phyloP scores from a whole-genome alignment of 257 asterid species.

The Apocynum venetum region DNA sequence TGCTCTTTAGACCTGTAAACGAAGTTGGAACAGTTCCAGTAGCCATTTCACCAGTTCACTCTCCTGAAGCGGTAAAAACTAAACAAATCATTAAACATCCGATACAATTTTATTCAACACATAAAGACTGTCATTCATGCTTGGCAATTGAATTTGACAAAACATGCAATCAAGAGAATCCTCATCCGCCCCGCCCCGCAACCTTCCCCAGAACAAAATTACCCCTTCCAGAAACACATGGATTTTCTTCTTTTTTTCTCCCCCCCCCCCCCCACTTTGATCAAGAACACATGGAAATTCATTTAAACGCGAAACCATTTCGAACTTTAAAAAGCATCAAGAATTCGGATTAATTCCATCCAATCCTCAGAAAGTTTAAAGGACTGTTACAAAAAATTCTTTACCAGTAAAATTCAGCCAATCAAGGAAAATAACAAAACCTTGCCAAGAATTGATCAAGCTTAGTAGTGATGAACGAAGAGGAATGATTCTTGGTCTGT shows the following conservation, averaged over 20 bases:
- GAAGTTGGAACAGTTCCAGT: conserved; percentile 82
- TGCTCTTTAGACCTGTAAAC: conserved; percentile 61
- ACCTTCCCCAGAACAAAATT: neutral
- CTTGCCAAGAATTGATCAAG: neutral
- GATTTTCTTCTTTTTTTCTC: neutral
- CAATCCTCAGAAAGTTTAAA: neutral
- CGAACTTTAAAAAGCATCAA: neutral
- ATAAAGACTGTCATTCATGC: neutral
- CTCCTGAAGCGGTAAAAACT: conserved; percentile 5
- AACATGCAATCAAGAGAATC: conserved; percentile 6
- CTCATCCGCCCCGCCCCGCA: neutral
- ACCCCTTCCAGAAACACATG: neutral
- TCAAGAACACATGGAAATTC: too few species aligned
- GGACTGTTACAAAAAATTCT: neutral
- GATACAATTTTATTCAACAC: too few species aligned
- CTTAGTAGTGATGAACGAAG: neutral
- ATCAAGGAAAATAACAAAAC: neutral
- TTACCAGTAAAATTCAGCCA: neutral
- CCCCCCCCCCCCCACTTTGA: too few species aligned
- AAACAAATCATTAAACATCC: neutral
- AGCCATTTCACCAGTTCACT: conserved; percentile 56
- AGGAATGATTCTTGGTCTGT: neutral
- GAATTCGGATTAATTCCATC: neutral
- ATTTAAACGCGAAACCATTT: neutral
- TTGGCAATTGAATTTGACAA: neutral